Evolutionary conservation across 345 rosid species (phyloP).

Genomic region (Bretschneidera sinensis): DNA sequence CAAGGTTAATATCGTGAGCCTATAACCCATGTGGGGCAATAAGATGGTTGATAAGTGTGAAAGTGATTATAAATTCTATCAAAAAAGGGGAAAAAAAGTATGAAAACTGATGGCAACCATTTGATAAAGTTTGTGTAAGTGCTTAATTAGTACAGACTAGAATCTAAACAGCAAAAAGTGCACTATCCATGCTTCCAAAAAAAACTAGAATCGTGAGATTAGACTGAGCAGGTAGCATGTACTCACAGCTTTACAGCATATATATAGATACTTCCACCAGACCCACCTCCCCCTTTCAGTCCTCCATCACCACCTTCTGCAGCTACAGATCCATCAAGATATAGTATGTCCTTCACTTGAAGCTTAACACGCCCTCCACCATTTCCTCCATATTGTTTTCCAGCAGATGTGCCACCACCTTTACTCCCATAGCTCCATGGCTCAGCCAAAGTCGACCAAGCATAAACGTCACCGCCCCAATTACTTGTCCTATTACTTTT

Average conservation of each 20-base stretch:
- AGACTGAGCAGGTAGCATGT: slow-evolving; percentile 3
- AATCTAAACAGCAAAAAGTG: too few species aligned
- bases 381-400: slow-evolving; percentile 55
- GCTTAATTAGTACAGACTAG: too few species aligned
- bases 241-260: slow-evolving; percentile 78
- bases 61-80: too few species aligned
- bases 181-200: too few species aligned
- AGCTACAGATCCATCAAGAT: slow-evolving; percentile 71
- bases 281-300: slow-evolving; percentile 79
- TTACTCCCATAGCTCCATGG: slow-evolving; percentile 97
- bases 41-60: too few species aligned
- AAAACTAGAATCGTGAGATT: neutral
- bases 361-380: slow-evolving; percentile 91
- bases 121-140: too few species aligned
- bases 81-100: too few species aligned
- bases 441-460: slow-evolving; percentile 75
- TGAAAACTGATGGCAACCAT: too few species aligned
- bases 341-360: slow-evolving; percentile 47
- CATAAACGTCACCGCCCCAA: slow-evolving; percentile 98
- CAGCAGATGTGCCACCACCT: slow-evolving; percentile 59
- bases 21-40: too few species aligned
- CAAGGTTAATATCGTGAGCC: too few species aligned
- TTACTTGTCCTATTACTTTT: slow-evolving; percentile 47
- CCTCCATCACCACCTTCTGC: slow-evolving; percentile 92
- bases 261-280: slow-evolving; percentile 87